Percentiles rank a stretch among this genome's conserved stretches.
These are phyloP conservation scores for Astraeus odoratus DNA, from an alignment of 768 basidiomycete genomes.

Conservation along the genomic window DNA sequence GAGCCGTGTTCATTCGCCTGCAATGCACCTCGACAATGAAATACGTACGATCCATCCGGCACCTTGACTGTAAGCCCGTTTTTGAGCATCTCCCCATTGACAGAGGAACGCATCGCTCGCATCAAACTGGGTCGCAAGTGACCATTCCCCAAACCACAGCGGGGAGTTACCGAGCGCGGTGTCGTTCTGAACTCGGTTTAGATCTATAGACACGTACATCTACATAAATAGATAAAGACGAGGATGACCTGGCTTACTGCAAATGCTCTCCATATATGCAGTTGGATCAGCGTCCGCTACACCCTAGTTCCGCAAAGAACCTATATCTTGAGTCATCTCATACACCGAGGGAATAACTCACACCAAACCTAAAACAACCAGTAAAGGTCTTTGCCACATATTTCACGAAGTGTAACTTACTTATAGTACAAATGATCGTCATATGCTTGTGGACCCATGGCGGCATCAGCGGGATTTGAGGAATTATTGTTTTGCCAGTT, in stretches of 20 bases:
- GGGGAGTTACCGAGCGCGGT: constrained; percentile 39
- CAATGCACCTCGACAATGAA: neutral
- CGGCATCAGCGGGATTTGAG: constrained; percentile 63
- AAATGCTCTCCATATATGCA: constrained; percentile 61
- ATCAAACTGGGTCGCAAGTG: constrained; percentile 56
- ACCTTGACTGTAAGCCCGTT: constrained; percentile 51
- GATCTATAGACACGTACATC: constrained; percentile 34
- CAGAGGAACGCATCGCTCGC: constrained; percentile 54
- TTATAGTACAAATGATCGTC: constrained; percentile 78
- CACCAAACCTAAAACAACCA: constrained; percentile 45
- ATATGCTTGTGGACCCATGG: constrained; percentile 63
- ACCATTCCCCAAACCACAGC: constrained; percentile 56
- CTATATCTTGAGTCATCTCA: neutral
- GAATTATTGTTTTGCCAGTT: constrained; percentile 70
- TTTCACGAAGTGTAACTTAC: constrained; percentile 32
- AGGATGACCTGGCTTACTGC: constrained; percentile 57
- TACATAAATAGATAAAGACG: neutral
- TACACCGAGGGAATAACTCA: constrained; percentile 30
- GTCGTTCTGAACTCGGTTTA: constrained; percentile 47
- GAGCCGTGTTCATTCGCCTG: neutral
- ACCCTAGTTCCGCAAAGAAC: constrained; percentile 38
- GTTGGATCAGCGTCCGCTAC: constrained; percentile 58
- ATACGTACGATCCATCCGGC: constrained; percentile 61
- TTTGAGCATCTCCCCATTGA: constrained; percentile 75
- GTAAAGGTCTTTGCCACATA: constrained; percentile 1